These are phyloP conservation scores for Phytophthora citrophthora DNA, from an alignment of 352 stramenopile species.

Conservation along the genomic window DNA sequence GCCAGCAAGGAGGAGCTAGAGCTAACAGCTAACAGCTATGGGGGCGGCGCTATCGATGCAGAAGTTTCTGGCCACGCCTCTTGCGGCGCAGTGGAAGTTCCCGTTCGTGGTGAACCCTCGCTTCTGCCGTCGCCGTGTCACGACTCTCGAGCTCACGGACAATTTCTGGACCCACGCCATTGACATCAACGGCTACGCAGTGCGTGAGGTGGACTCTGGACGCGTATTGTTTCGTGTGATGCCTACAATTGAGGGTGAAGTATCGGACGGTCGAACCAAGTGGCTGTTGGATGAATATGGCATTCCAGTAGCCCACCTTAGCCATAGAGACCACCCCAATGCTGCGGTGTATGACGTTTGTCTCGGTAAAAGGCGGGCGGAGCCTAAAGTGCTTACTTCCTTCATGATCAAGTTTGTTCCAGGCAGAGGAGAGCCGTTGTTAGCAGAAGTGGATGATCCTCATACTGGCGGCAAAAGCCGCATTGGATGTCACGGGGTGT, in stretches of 20 bases:
- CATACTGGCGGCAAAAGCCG: conserved; percentile 38
- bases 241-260: conserved; percentile 29
- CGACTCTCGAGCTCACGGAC: conserved; percentile 45
- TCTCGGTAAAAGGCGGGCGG: conserved; percentile 38
- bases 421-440: conserved; percentile 35
- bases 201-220: conserved; percentile 35
- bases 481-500: conserved; percentile 42
- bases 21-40: conserved; percentile 11
- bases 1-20: not conserved
- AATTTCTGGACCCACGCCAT: conserved; percentile 47
- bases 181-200: conserved; percentile 37
- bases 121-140: conserved; percentile 42
- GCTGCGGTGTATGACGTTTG: conserved; percentile 41
- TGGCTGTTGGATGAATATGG: conserved; percentile 54
- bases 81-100: conserved; percentile 50
- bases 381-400: conserved; percentile 36
- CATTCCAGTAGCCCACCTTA: conserved; percentile 41
- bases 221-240: conserved; percentile 43
- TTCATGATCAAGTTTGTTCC: conserved; percentile 44
- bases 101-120: conserved; percentile 50
- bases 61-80: conserved; percentile 41
- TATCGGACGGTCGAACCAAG: conserved; percentile 31
- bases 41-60: conserved; percentile 32
- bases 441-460: conserved; percentile 42
- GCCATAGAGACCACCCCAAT: conserved; percentile 9